Percentiles rank a stretch among this genome's conserved stretches.
Evolutionary conservation across 2,329 filamentous ascomycete genomes (phyloP).

Genomic region (Fonsecaea nubica): DNA sequence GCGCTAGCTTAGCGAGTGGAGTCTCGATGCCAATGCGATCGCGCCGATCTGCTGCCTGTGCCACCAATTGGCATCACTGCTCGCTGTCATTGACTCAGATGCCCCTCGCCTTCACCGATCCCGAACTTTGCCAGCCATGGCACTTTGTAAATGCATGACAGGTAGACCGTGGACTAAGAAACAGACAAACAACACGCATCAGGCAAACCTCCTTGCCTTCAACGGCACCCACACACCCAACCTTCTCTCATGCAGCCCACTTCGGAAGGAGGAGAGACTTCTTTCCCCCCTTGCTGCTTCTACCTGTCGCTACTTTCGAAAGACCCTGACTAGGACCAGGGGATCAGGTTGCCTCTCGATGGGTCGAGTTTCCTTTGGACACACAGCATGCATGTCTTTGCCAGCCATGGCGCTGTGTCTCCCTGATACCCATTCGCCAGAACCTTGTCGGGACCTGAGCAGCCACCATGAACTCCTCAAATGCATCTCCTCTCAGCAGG

Average conservation of each 20-base stretch:
- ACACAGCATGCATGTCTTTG: conserved; percentile 3
- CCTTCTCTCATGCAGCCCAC: conserved; percentile 4
- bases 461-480: conserved; percentile 4
- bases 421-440: conserved; percentile 9
- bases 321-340: neutral
- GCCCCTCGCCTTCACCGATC: conserved; percentile 25
- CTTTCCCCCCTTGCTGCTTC: neutral
- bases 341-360: neutral
- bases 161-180: neutral
- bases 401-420: conserved; percentile 5
- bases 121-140: conserved; percentile 21
- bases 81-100: neutral
- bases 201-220: neutral
- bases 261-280: neutral
- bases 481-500: conserved; percentile 14
- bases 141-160: neutral
- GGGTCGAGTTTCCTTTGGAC: neutral
- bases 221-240: neutral
- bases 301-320: conserved; percentile 4
- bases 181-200: neutral
- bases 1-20: conserved; percentile 16
- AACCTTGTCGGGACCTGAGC: conserved; percentile 8
- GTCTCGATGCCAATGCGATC: conserved; percentile 11
- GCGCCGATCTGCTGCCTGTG: conserved; percentile 10
- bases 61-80: neutral